Evolutionary conservation across 441 rosid genomes (phyloP).

Genomic region (Mallotus japonicus): DNA sequence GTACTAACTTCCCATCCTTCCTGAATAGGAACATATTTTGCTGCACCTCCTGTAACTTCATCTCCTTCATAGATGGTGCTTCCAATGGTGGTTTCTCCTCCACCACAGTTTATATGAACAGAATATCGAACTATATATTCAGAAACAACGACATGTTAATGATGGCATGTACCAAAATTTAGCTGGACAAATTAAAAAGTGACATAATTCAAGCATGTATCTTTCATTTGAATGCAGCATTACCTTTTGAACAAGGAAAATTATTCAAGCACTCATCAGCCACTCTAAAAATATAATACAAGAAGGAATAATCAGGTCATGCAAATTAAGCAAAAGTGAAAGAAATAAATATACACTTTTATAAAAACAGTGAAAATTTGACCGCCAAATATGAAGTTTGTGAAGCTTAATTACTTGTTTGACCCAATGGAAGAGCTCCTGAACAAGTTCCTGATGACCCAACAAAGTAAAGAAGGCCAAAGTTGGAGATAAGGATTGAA

Average conservation of each 20-base stretch:
- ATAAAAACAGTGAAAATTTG: not conserved
- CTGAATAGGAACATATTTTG: slow-evolving; percentile 25
- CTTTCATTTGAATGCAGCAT: not conserved
- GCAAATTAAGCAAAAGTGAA: not conserved
- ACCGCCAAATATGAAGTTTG: not conserved
- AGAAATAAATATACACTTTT: not conserved
- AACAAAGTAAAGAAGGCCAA: not conserved
- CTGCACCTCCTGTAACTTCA: slow-evolving; percentile 31
- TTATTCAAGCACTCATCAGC: slow-evolving; percentile 13
- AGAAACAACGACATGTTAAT: not conserved
- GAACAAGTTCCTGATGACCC: slow-evolving; percentile 34
- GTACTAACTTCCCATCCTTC: slow-evolving; percentile 43
- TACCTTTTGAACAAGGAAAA: slow-evolving; percentile 30
- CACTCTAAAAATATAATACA: slow-evolving; percentile 14
- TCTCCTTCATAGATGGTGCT: slow-evolving; percentile 35
- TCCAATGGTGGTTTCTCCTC: slow-evolving; percentile 20
- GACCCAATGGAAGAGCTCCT: slow-evolving; percentile 33
- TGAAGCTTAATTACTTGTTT: slow-evolving; percentile 31
- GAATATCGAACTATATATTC: slow-evolving; percentile 19
- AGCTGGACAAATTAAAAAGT: not conserved
- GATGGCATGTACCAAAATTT: not conserved
- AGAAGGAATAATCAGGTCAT: slow-evolving; percentile 2
- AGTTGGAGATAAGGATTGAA: not conserved
- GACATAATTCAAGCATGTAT: not conserved
- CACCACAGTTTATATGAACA: slow-evolving; percentile 34